These are phyloP conservation scores for Rhodomyrtus psidioides DNA, from an alignment of 441 rosid species.

Conservation along the genomic window DNA sequence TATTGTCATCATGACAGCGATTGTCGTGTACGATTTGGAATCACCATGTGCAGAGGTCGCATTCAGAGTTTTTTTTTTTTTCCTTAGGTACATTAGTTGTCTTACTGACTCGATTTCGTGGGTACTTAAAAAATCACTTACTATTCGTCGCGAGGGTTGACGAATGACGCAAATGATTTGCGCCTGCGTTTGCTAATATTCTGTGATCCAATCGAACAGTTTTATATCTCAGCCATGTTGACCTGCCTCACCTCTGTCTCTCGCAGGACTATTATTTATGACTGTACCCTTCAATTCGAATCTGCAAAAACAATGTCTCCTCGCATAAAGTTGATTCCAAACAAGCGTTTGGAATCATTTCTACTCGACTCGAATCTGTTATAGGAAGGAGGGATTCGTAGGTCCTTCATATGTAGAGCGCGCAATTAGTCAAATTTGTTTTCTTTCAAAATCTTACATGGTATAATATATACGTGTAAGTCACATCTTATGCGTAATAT, in stretches of 20 bases:
- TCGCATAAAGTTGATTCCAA: no score
- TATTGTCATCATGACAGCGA: background rate
- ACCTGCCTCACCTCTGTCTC: no score
- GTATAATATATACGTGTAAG: background rate
- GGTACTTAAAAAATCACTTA: background rate
- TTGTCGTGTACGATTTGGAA: background rate
- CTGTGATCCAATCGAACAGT: background rate
- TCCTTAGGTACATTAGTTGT: no score
- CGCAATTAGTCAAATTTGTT: background rate
- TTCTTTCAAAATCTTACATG: background rate
- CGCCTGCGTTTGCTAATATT: background rate
- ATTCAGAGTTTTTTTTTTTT: background rate
- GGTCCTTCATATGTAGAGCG: no score
- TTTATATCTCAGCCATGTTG: no score
- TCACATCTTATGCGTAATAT: no score
- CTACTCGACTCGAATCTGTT: no score
- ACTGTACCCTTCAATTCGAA: no score
- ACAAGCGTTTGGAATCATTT: no score
- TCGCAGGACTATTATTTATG: no score
- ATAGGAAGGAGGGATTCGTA: no score
- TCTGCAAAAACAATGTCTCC: no score
- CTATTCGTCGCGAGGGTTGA: background rate
- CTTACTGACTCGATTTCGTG: background rate
- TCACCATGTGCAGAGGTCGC: background rate
- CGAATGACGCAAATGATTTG: background rate